Conservation (phyloP, 305 asterid genomes). For the Fraxinus paxiana region DNA sequence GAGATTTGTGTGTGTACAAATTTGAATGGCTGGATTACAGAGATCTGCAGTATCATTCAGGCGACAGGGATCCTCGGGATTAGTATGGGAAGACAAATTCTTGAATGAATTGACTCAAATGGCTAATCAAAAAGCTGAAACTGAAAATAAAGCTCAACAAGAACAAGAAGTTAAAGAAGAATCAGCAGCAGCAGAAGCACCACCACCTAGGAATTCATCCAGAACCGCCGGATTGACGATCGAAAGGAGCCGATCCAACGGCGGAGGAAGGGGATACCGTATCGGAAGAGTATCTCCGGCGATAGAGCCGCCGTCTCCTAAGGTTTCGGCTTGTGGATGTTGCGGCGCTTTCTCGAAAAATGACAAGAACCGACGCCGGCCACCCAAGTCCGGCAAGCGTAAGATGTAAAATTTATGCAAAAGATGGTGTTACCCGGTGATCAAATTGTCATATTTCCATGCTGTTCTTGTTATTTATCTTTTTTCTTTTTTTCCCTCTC, state of each 20-base stretch:
- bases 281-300: slow-evolving; percentile 74
- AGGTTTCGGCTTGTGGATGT: slow-evolving; percentile 80
- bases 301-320: slow-evolving; percentile 90
- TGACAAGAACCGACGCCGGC: slow-evolving; percentile 52
- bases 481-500: neutral
- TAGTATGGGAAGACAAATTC: slow-evolving; percentile 86
- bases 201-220: slow-evolving; percentile 22
- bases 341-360: slow-evolving; percentile 59
- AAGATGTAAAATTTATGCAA: slow-evolving; percentile 34
- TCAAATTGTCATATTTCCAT: neutral
- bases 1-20: neutral
- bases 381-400: slow-evolving; percentile 54
- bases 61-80: slow-evolving; percentile 90
- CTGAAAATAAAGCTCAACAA: slow-evolving; percentile 11
- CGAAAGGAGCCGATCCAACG: slow-evolving; percentile 78
- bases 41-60: slow-evolving; percentile 79
- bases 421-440: neutral
- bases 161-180: slow-evolving; percentile 1
- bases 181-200: neutral
- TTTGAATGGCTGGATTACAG: slow-evolving; percentile 75
- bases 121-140: slow-evolving; percentile 32
- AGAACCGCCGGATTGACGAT: slow-evolving; percentile 40
- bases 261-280: slow-evolving; percentile 52
- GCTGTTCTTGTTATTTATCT: neutral
- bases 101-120: slow-evolving; percentile 47